These are phyloP conservation scores for Pelagophyceae sp. DNA, from an alignment of 352 stramenopile species.

Conservation along the genomic window DNA sequence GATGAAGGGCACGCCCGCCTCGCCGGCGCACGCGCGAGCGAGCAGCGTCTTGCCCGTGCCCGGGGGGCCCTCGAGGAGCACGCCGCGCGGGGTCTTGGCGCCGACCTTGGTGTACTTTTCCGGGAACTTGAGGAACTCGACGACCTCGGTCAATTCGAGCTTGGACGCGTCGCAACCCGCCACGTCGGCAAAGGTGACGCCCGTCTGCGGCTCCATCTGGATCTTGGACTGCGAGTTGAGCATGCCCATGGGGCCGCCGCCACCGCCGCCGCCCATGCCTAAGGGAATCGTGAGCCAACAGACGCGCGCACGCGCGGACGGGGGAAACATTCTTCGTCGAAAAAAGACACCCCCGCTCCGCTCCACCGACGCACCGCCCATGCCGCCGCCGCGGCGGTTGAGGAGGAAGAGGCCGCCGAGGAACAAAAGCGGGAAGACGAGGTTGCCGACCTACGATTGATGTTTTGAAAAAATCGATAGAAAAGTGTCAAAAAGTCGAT, in stretches of 20 bases:
- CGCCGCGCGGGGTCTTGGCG: conserved; percentile 73
- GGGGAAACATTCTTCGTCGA: too few species aligned
- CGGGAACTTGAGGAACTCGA: conserved; percentile 85
- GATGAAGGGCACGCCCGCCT: conserved; percentile 85
- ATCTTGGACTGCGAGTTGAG: conserved; percentile 54
- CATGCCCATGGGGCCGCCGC: conserved; percentile 50
- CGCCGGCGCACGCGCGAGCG: conserved; percentile 77
- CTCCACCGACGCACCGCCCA: too few species aligned
- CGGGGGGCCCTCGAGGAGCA: conserved; percentile 82
- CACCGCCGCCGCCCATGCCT: conserved; percentile 31
- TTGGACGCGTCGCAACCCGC: conserved; percentile 84
- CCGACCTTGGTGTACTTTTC: conserved; percentile 80
- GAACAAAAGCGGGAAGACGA: conserved; percentile 55
- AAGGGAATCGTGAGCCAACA: too few species aligned
- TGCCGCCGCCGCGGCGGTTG: conserved; percentile 39
- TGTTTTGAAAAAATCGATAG: too few species aligned
- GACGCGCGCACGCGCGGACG: too few species aligned
- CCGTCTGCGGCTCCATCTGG: conserved; percentile 50
- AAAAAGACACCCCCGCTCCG: too few species aligned
- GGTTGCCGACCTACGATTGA: too few species aligned
- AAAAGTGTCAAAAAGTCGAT: too few species aligned
- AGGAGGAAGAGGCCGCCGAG: conserved; percentile 64
- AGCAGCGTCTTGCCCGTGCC: conserved; percentile 88
- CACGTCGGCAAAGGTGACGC: conserved; percentile 77
- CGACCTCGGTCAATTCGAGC: conserved; percentile 79